Evolutionary conservation across 148 eudicot species (phyloP).

Genomic region (Fallopia convolvulus): DNA sequence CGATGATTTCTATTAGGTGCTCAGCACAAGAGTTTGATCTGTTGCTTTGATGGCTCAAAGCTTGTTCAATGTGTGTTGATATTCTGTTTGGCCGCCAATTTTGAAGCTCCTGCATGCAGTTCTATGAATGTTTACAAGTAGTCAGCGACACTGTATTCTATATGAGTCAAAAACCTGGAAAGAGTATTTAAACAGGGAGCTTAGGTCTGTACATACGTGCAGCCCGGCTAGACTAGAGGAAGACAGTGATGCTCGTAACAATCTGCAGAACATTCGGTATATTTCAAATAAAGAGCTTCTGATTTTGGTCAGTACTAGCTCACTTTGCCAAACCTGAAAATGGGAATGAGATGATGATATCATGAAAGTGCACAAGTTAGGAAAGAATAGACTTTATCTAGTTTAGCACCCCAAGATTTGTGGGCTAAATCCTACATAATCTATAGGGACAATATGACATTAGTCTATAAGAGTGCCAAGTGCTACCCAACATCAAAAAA

Average conservation of each 20-base stretch:
- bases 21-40: slow-evolving; percentile 24
- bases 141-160: slow-evolving; percentile 13
- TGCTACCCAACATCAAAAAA: no score
- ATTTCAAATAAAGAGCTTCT: slow-evolving; percentile 52
- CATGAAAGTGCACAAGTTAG: background rate
- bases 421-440: no score
- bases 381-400: background rate
- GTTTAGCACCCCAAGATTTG: background rate
- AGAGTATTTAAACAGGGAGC: background rate
- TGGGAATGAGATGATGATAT: slow-evolving; percentile 1
- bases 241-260: slow-evolving; percentile 45
- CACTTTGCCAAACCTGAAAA: slow-evolving; percentile 63
- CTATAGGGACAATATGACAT: background rate
- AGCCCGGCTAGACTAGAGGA: slow-evolving; percentile 42
- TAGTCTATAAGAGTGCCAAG: background rate
- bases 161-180: background rate
- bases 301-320: slow-evolving; percentile 49
- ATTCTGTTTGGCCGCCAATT: slow-evolving; percentile 41
- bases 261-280: slow-evolving; percentile 44
- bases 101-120: slow-evolving; percentile 65
- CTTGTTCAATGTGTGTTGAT: slow-evolving; percentile 52
- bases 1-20: slow-evolving; percentile 34
- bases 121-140: slow-evolving; percentile 33
- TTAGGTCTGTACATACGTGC: slow-evolving; percentile 53
- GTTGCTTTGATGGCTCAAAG: slow-evolving; percentile 31